A percentile compares a stretch with the other conserved stretches of the same genome.
Conservation (phyloP, 306 rosid genomes). For the Ochetophila trinervis region DNA sequence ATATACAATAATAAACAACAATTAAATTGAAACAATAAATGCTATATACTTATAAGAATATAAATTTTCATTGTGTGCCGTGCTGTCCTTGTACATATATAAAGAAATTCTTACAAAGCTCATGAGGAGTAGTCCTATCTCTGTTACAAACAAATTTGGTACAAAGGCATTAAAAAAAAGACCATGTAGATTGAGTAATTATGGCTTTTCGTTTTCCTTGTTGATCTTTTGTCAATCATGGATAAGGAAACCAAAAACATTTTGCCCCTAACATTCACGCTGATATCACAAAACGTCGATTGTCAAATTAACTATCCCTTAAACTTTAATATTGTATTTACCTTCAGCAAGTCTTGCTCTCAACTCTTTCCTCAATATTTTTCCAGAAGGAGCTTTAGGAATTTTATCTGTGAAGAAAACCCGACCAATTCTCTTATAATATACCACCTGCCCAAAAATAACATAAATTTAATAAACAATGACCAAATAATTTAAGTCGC, state of each 20-base stretch:
- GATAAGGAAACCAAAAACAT: too few relatives aligned
- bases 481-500: background rate
- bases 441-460: constrained; percentile 60
- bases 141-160: background rate
- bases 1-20: too few relatives aligned
- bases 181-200: background rate
- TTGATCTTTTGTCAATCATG: background rate
- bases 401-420: constrained; percentile 71
- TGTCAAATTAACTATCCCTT: too few relatives aligned
- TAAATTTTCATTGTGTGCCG: too few relatives aligned
- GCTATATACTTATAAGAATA: too few relatives aligned
- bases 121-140: too few relatives aligned
- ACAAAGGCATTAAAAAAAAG: constrained; percentile 5
- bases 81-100: too few relatives aligned
- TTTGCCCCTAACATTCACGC: background rate
- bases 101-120: too few relatives aligned
- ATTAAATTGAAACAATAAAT: too few relatives aligned
- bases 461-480: background rate
- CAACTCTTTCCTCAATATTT: constrained; percentile 66
- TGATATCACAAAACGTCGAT: too few relatives aligned
- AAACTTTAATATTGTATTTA: constrained; percentile 31
- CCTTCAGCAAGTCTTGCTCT: constrained; percentile 43
- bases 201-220: background rate
- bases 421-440: constrained; percentile 60
- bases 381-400: constrained; percentile 77